Evolutionary conservation across 2,329 filamentous ascomycete genomes (phyloP).

Genomic region (Hymenoscyphus albidus): DNA sequence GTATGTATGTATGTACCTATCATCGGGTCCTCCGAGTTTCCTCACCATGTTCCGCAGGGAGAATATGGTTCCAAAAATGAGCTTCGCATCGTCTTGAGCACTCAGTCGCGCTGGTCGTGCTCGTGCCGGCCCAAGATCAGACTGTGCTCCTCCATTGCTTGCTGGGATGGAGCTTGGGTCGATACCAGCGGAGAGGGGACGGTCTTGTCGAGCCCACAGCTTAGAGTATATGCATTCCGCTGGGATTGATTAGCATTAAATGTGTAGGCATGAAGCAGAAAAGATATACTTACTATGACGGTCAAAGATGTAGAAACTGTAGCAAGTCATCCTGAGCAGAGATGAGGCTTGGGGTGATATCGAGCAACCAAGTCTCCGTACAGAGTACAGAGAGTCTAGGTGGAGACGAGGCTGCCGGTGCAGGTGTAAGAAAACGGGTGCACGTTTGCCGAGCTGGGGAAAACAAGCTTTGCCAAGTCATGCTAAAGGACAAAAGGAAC

Average conservation of each 20-base stretch:
- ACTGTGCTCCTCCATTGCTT: constrained; percentile 38
- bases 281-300: constrained; percentile 67
- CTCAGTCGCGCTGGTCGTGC: constrained; percentile 34
- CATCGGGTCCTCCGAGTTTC: constrained; percentile 89
- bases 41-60: constrained; percentile 94
- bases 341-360: background rate
- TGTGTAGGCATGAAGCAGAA: constrained; percentile 13
- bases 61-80: constrained; percentile 96
- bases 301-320: constrained; percentile 98
- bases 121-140: constrained; percentile 33
- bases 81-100: constrained; percentile 82
- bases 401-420: background rate
- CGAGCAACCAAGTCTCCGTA: background rate
- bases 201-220: constrained; percentile 57
- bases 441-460: background rate
- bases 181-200: constrained; percentile 34
- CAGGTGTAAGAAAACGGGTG: background rate
- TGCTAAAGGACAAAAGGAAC: background rate
- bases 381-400: background rate
- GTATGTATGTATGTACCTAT: constrained; percentile 47
- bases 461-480: constrained; percentile 26
- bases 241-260: constrained; percentile 38
- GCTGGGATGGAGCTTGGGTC: constrained; percentile 44
- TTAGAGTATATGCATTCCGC: constrained; percentile 97
- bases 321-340: constrained; percentile 71